A percentile compares a stretch with the other conserved stretches of the same genome.
phyloP scores from a whole-genome alignment of 306 rosid species.

The Bauhinia variegata region DNA sequence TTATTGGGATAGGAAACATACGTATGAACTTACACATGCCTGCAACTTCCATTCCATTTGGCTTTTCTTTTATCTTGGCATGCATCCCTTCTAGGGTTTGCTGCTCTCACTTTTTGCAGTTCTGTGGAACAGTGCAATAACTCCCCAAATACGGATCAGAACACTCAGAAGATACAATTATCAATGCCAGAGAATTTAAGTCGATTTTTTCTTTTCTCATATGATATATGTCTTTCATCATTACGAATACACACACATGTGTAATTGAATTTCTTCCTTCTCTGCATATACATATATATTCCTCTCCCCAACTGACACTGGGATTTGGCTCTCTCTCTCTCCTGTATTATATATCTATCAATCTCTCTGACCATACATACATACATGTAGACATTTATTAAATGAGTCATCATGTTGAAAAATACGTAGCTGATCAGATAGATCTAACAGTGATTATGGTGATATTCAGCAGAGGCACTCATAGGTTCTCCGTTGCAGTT shows the following conservation, averaged over 20 bases:
- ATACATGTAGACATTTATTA: slow-evolving; percentile 20
- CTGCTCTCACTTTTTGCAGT: slow-evolving; percentile 33
- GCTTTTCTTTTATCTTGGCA: slow-evolving; percentile 7
- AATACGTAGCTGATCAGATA: slow-evolving; percentile 18
- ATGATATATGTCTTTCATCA: slow-evolving; percentile 25
- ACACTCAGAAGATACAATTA: neutral
- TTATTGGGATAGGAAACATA: neutral
- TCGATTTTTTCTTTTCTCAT: slow-evolving; percentile 2
- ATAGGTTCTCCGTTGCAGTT: slow-evolving; percentile 25
- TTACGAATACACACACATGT: neutral
- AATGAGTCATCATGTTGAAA: slow-evolving; percentile 31
- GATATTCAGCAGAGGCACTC: slow-evolving; percentile 35
- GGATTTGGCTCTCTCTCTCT: no score
- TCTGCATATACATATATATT: neutral
- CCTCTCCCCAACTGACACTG: slow-evolving; percentile 35
- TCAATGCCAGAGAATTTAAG: slow-evolving; percentile 6
- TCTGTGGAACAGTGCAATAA: slow-evolving; percentile 32
- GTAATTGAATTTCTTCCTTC: neutral
- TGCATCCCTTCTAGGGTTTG: slow-evolving; percentile 24
- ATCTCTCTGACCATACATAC: slow-evolving; percentile 33
- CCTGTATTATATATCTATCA: slow-evolving; percentile 7
- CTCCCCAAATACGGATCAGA: neutral
- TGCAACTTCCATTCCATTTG: slow-evolving; percentile 8
- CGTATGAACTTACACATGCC: neutral
- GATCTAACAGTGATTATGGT: slow-evolving; percentile 31